These are phyloP conservation scores for Candida xiaguanensis DNA, from an alignment of 805 yeast genomes.

Conservation along the genomic window DNA sequence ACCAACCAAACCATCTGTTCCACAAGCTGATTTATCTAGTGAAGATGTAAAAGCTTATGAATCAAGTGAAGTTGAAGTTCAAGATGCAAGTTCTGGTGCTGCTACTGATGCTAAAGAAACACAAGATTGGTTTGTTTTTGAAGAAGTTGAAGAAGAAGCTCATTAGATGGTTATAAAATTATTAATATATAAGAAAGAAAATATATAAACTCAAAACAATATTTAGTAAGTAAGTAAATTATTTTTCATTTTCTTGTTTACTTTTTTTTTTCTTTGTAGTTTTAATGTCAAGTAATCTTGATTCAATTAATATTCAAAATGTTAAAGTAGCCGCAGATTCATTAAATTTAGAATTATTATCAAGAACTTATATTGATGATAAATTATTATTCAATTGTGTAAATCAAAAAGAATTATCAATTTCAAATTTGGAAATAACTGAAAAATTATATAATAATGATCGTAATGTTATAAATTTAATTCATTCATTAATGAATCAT, in stretches of 20 bases:
- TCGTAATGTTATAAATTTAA: slow-evolving; percentile 33
- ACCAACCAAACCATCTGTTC: slow-evolving; percentile 76
- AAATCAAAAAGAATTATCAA: slow-evolving; percentile 30
- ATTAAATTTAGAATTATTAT: slow-evolving; percentile 29
- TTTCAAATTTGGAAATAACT: slow-evolving; percentile 19
- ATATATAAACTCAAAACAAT: too few relatives aligned
- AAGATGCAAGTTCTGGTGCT: slow-evolving; percentile 28
- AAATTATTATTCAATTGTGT: slow-evolving; percentile 30
- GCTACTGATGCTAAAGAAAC: slow-evolving; percentile 34
- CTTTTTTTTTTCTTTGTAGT: background rate
- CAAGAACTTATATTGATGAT: slow-evolving; percentile 32
- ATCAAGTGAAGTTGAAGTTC: slow-evolving; percentile 69
- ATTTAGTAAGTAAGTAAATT: too few relatives aligned
- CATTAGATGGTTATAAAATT: slow-evolving; percentile 37
- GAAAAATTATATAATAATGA: slow-evolving; percentile 34
- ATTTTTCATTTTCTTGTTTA: background rate
- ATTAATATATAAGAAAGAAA: background rate
- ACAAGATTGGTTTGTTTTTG: slow-evolving; percentile 81
- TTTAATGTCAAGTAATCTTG: background rate
- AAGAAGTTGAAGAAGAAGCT: slow-evolving; percentile 53
- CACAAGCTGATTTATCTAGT: slow-evolving; percentile 66
- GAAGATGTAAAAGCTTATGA: slow-evolving; percentile 70
- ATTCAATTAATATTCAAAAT: background rate
- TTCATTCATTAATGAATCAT: slow-evolving; percentile 29
- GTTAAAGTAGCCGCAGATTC: slow-evolving; percentile 28